Evolutionary conservation across 306 rosid species (phyloP), one percentile per base, ranked within the genome.

Genomic region (Lagenaria siceraria): DNA sequence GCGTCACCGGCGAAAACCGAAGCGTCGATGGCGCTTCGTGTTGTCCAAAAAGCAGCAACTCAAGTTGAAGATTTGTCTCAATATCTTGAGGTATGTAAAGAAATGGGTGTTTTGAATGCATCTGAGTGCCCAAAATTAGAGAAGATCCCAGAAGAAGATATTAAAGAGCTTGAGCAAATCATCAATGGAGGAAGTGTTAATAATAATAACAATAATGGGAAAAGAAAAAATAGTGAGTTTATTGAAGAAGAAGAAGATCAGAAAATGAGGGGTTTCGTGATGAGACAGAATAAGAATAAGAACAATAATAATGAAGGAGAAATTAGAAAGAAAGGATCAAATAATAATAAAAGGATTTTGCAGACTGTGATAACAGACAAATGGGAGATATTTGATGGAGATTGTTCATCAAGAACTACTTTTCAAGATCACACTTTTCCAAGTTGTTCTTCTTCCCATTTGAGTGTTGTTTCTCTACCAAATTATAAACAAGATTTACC

Each of bases 371-470:
- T 94, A 15, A 94, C 98, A 0, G 86, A 94, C 5, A 82, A 90
- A 46, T 94, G 97, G 98, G 98, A 87, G 82, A 76, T 83, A 24
- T 94, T 94, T 78, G 94, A 90, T 10, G 95, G 85, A 10, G 90
- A 51, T 63, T 31, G 24, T 62, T 71, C 15, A 77, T 24, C 24
- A 52, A 5, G 31, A 62, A 68, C 62, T 19, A 14, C 56, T 36
- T 66, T 38, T 8, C 52, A n/a, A 66, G 80, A 46, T 46, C 52
- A 85, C 78, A 86, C 86, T 66, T 87, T 83, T 15, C 8, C 42
- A 81, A 82, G 82, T 51, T 66, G 86, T 27, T 80, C 87, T 70
- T 33, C 69, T 31, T 80, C 80, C 18, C 78, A 74, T 75, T 19
- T 83, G 9, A 83, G 76, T 6, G 80, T 88, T 62, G 5, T 17